Evolutionary conservation across 495 filamentous ascomycete species (phyloP), one percentile per base, ranked within the genome.

Genomic region (Tetracladium setigerum): DNA sequence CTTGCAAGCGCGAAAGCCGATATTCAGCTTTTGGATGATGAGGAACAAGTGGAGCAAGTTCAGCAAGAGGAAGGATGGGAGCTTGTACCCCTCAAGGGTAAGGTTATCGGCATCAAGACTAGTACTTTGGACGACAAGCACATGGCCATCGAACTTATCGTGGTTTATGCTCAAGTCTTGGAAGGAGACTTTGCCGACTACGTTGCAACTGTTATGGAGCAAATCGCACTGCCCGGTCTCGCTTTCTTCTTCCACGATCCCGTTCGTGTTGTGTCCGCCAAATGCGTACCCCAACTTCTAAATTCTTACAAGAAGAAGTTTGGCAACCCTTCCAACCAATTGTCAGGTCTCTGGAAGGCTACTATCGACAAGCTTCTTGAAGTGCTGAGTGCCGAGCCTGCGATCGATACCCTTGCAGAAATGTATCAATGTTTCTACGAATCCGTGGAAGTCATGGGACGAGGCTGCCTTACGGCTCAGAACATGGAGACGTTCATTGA

Each of bases 361-460:
- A 92, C 95, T 4, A 81, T 94, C 6, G 84, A 84, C 45, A 95
- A 95, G 66, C 72, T 99, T 36, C 80, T 97, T 24, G 94, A 96
- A 62, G 90, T 96, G 2, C 75, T 99, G n/a, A 87, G 78, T 48
- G 87, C 87, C 0, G 94, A 99, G 67, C 91, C 94, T 7, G 89
- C 89, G 0, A 86, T 99, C 38, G 94, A 99, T 54, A 95, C 91
- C 0, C 78, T 99, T 15, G 91, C 94, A 10, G 94, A 97, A 68
- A 95, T 99, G 87, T 99, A 96, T 63, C 91, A 97, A 66, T 97
- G 92, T 74, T 97, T 97, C 72, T 99, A 99, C 64, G 94, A 99
- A 65, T 95, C 87, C 6, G 86, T 99, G 14, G 92, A 96, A 67
- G 87, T 95, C 6, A 79, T 95, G 49, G 91, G 89, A 47, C 83